These are phyloP conservation scores for Mycena pura DNA, from an alignment of 768 basidiomycete genomes.

Conservation along the genomic window DNA sequence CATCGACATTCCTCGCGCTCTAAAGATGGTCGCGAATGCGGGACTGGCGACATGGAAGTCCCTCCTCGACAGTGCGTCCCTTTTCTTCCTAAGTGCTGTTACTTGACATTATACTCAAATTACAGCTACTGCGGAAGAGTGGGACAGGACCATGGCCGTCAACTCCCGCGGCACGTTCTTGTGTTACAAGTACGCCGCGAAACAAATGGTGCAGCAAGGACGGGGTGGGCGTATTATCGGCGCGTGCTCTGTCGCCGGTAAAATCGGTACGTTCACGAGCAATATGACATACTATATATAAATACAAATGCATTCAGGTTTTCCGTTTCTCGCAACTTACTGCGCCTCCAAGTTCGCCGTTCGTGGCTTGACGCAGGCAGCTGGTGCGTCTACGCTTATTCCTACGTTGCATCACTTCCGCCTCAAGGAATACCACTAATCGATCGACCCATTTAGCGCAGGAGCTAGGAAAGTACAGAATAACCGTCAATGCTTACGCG, in stretches of 20 bases:
- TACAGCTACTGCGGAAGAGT: conserved; percentile 23
- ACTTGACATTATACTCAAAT: neutral
- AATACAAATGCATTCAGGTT: neutral
- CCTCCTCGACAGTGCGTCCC: conserved; percentile 2
- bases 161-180: conserved; percentile 41
- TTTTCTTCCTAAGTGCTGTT: neutral
- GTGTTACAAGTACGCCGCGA: conserved; percentile 45
- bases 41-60: conserved; percentile 9
- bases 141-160: conserved; percentile 31
- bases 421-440: too few species aligned
- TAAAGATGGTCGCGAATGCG: conserved; percentile 44
- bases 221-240: conserved; percentile 49
- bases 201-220: conserved; percentile 47
- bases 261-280: conserved; percentile 36
- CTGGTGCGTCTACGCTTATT: conserved; percentile 30
- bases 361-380: conserved; percentile 47
- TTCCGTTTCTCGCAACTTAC: conserved; percentile 34
- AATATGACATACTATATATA: neutral
- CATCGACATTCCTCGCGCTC: too few species aligned
- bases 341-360: conserved; percentile 49
- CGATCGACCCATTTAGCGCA: too few species aligned
- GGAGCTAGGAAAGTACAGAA: conserved; percentile 35
- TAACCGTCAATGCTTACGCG: conserved; percentile 37
- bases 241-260: conserved; percentile 45
- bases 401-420: neutral